Conservation (phyloP, 148 eudicot species). For the Heliosperma pusillum region DNA sequence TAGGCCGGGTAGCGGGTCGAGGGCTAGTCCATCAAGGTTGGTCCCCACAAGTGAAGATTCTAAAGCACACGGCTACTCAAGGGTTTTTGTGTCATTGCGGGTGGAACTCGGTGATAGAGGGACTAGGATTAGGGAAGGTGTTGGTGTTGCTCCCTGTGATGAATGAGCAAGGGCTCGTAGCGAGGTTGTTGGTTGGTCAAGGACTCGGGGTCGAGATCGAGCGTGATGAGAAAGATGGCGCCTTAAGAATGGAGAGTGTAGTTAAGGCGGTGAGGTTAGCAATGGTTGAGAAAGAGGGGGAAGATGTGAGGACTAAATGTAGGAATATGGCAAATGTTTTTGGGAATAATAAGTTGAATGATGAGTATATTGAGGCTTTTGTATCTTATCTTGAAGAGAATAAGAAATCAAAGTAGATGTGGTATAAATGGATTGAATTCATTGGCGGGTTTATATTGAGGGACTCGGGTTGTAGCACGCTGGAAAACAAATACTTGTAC, state of each 20-base stretch:
- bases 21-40: conserved; percentile 47
- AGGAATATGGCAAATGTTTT: conserved; percentile 38
- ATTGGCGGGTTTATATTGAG: too few relatives aligned
- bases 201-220: conserved; percentile 54
- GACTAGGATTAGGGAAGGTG: conserved; percentile 48
- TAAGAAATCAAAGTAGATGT: neutral
- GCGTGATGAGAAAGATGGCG: conserved; percentile 48
- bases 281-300: conserved; percentile 51
- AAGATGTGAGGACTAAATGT: conserved; percentile 43
- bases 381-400: conserved; percentile 6
- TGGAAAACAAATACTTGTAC: too few relatives aligned
- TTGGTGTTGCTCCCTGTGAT: conserved; percentile 54
- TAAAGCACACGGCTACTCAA: conserved; percentile 44
- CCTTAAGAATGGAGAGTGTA: conserved; percentile 40
- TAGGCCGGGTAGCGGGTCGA: conserved; percentile 27
- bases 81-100: conserved; percentile 75
- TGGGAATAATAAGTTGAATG: conserved; percentile 32
- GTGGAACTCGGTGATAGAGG: conserved; percentile 67
- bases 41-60: conserved; percentile 66
- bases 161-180: conserved; percentile 65
- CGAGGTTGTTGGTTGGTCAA: conserved; percentile 46
- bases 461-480: too few relatives aligned
- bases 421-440: neutral
- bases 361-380: conserved; percentile 29
- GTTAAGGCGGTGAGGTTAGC: conserved; percentile 39